Percentiles rank a stretch among this genome's conserved stretches.
Evolutionary conservation across 164 flowering plant species (phyloP).

Genomic region (Dillenia turbinata): DNA sequence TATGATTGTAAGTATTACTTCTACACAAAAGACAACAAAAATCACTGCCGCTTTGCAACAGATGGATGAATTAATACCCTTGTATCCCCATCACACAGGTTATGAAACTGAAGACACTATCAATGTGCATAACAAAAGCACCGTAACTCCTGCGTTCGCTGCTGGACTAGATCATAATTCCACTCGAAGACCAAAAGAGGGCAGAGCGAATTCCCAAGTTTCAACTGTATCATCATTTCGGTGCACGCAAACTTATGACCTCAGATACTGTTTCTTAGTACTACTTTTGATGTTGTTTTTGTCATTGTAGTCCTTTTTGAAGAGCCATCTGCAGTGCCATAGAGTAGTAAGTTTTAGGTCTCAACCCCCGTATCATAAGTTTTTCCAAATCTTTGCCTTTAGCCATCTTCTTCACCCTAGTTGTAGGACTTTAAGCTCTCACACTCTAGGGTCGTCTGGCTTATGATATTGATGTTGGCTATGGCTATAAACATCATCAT

Average conservation of each 20-base stretch:
- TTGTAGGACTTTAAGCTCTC: too few relatives aligned
- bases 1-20: constrained; percentile 36
- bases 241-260: not conserved
- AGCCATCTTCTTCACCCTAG: not conserved
- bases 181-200: constrained; percentile 10
- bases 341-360: not conserved
- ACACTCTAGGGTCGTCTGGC: too few relatives aligned
- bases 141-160: constrained; percentile 36
- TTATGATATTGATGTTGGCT: too few relatives aligned
- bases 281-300: constrained; percentile 6
- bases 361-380: not conserved
- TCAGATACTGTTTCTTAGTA: constrained; percentile 2
- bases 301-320: not conserved
- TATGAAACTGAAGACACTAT: constrained; percentile 28
- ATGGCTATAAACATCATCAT: too few relatives aligned
- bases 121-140: constrained; percentile 13
- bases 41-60: not conserved
- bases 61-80: not conserved
- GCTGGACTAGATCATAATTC: constrained; percentile 25
- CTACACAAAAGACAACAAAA: not conserved
- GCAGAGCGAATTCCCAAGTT: constrained; percentile 11
- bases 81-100: constrained; percentile 20
- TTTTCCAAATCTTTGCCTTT: constrained; percentile 12
- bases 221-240: constrained; percentile 15
- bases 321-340: constrained; percentile 1